Evolutionary conservation across 805 yeast species (phyloP).

Genomic region (Hanseniaspora thailandica): DNA sequence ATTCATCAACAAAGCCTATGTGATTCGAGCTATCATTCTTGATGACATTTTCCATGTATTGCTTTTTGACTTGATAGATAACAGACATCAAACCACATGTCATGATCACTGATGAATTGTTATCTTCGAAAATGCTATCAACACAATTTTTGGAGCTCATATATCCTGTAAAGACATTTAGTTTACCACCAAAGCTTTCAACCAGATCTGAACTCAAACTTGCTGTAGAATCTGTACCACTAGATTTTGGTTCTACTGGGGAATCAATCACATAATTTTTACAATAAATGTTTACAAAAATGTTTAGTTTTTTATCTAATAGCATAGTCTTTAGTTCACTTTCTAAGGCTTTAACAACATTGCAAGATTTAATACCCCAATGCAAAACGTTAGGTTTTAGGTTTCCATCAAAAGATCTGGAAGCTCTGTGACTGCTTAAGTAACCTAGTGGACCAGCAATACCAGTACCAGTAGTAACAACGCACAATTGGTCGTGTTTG

Average conservation of each 20-base stretch:
- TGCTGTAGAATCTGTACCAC: background rate
- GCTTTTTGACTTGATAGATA: conserved; percentile 43
- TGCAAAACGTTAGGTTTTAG: conserved; percentile 6
- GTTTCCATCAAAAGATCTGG: background rate
- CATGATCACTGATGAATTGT: conserved; percentile 33
- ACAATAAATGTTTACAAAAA: background rate
- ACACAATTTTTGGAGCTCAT: conserved; percentile 1
- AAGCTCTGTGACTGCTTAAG: background rate
- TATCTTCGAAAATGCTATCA: background rate
- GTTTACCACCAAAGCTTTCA: background rate
- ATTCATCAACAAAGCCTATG: conserved; percentile 46
- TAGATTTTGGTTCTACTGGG: background rate
- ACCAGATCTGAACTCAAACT: background rate
- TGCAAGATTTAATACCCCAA: conserved; percentile 12
- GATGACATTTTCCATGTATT: conserved; percentile 29
- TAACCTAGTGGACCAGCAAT: conserved; percentile 11
- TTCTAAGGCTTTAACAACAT: conserved; percentile 4
- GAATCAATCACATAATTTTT: background rate
- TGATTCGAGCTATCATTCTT: conserved; percentile 28
- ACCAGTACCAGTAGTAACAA: conserved; percentile 10
- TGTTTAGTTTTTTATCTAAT: background rate
- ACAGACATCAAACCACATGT: conserved; percentile 46
- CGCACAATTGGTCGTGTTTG: background rate
- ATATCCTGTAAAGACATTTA: background rate
- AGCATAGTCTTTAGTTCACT: background rate